A percentile compares a stretch with the other conserved stretches of the same genome.
phyloP scores from a whole-genome alignment of 116 monocot genomes.

The Zostera marina region DNA sequence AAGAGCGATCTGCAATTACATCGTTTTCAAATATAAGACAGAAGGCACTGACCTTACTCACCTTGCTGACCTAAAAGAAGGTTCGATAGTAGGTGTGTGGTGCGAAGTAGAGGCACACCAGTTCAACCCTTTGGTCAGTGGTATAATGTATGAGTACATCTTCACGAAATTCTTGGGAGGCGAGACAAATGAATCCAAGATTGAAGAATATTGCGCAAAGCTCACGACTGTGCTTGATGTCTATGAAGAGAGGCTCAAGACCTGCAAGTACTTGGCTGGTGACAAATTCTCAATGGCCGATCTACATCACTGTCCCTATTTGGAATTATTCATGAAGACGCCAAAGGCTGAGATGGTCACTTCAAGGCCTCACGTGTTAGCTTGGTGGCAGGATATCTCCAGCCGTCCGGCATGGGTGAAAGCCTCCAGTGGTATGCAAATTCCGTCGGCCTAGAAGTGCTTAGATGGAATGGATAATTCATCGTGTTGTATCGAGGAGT shows the following conservation, averaged over 20 bases:
- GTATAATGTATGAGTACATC: slow-evolving; percentile 22
- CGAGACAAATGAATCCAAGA: slow-evolving; percentile 17
- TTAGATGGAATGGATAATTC: too few relatives aligned
- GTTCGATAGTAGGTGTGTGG: slow-evolving; percentile 34
- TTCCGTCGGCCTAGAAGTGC: too few relatives aligned
- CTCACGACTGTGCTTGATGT: slow-evolving; percentile 43
- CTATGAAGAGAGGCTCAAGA: slow-evolving; percentile 42
- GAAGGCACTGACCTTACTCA: slow-evolving; percentile 29
- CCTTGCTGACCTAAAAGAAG: slow-evolving; percentile 6
- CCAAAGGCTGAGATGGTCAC: slow-evolving; percentile 27
- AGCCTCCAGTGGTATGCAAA: slow-evolving; percentile 5
- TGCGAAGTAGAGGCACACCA: slow-evolving; percentile 52
- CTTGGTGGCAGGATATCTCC: slow-evolving; percentile 37
- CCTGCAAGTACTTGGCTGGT: slow-evolving; percentile 54
- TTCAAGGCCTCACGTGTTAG: slow-evolving; percentile 38
- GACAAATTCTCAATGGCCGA: slow-evolving; percentile 45
- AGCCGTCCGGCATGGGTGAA: slow-evolving; percentile 27
- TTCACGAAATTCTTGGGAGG: slow-evolving; percentile 26
- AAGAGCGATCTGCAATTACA: slow-evolving; percentile 48
- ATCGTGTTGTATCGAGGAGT: too few relatives aligned
- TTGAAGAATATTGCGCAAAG: slow-evolving; percentile 19
- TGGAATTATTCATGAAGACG: slow-evolving; percentile 22
- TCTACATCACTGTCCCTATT: slow-evolving; percentile 34
- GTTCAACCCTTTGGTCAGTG: slow-evolving; percentile 17
- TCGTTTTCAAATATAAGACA: slow-evolving; percentile 35